Conservation (phyloP, 176 grass and related monocot genomes). For the Avena sativa region DNA sequence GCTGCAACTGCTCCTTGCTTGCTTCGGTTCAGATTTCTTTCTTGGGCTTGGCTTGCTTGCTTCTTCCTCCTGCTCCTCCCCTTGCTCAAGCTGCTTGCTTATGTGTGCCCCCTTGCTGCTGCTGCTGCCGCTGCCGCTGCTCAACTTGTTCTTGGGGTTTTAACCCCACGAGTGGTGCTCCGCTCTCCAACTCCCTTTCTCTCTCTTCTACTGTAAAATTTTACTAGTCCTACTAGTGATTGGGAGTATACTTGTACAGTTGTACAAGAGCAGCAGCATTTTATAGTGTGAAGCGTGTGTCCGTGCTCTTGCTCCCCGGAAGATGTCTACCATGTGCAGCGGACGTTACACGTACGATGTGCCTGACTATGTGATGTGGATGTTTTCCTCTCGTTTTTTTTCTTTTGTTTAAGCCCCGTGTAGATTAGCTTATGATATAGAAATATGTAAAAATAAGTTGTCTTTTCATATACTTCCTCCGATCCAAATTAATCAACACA, state of each 20-base stretch:
- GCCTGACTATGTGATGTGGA: neutral
- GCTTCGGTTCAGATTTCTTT: neutral
- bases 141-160: constrained; percentile 71
- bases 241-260: constrained; percentile 29
- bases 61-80: neutral
- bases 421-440: no score
- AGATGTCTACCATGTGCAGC: neutral
- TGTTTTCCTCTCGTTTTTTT: neutral
- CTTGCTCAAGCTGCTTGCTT: constrained; percentile 12
- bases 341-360: neutral
- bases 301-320: neutral
- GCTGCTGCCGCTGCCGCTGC: constrained; percentile 3
- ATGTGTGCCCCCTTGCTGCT: neutral
- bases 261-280: neutral
- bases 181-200: neutral
- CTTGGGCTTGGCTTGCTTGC: constrained; percentile 1
- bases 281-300: neutral
- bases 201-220: neutral
- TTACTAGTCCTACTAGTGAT: neutral
- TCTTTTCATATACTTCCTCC: no score
- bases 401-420: neutral
- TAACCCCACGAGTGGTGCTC: constrained; percentile 80
- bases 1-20: constrained; percentile 3
- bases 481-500: no score
- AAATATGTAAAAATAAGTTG: no score